These are phyloP conservation scores for Mycena alexandri DNA, from an alignment of 768 basidiomycete genomes.

Conservation along the genomic window DNA sequence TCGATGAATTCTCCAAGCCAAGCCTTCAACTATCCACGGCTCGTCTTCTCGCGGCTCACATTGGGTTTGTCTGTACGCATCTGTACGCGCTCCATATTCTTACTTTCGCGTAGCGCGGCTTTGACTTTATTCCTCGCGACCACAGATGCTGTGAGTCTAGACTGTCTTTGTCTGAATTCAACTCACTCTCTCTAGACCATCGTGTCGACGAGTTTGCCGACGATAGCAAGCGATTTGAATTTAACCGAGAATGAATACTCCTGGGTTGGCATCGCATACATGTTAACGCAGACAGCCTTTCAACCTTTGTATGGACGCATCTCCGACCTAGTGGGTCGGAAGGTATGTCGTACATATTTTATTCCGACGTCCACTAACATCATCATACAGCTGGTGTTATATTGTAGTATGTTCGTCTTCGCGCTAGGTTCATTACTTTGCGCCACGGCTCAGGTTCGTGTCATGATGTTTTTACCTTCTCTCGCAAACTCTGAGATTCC, in stretches of 20 bases:
- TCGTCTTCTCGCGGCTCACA: slow-evolving; percentile 72
- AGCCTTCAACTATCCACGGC: slow-evolving; percentile 60
- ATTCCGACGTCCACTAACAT: slow-evolving; percentile 7
- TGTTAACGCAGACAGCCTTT: slow-evolving; percentile 88
- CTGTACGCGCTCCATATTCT: slow-evolving; percentile 26
- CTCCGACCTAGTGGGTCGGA: slow-evolving; percentile 84
- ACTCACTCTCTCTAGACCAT: slow-evolving; percentile 59
- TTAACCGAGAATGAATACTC: slow-evolving; percentile 83
- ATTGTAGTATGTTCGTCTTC: slow-evolving; percentile 80
- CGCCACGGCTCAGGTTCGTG: slow-evolving; percentile 75
- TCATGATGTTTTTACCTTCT: slow-evolving; percentile 35
- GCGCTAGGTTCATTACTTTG: slow-evolving; percentile 84
- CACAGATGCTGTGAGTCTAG: slow-evolving; percentile 77
- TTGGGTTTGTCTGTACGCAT: slow-evolving; percentile 64
- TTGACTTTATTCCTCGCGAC: slow-evolving; percentile 88
- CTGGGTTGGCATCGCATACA: slow-evolving; percentile 88
- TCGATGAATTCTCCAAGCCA: slow-evolving; percentile 41
- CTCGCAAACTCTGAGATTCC: slow-evolving; percentile 35
- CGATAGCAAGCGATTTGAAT: slow-evolving; percentile 76
- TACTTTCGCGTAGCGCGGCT: slow-evolving; percentile 67
- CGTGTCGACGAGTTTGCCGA: slow-evolving; percentile 87
- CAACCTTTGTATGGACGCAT: slow-evolving; percentile 87
- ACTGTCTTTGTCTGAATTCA: slow-evolving; percentile 9
- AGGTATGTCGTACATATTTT: slow-evolving; percentile 59
- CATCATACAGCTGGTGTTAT: slow-evolving; percentile 70